Base-by-base conservation (phyloP, 352 stramenopile genomes). In the Pythium chondricola region DNA sequence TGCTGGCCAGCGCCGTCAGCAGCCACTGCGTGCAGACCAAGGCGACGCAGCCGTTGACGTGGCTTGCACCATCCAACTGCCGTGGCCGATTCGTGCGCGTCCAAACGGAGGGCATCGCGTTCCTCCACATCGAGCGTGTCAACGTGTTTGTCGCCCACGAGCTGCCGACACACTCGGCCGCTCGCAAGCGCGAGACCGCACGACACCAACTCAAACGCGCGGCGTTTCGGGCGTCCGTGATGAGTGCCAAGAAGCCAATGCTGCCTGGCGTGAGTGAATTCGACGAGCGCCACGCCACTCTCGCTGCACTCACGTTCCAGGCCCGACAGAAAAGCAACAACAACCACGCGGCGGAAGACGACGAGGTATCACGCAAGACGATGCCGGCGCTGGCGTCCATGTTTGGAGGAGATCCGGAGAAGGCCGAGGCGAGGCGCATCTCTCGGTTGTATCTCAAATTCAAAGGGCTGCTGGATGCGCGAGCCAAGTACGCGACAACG, bases 381-480 rank as follows among this genome's bases (percentile, higher is more conserved):
- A 33, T 13, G 13, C 8, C 7, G 7, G 29, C 29, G 29, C 8
- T 8, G n/a, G 21, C n/a, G 17, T 25, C 2, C 38, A 44, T 24
- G 38, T 27, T 45, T 5, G 56, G 55, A 32, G 29, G 8, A 8
- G 63, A 85, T 22, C 61, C 73, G 0, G 62, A 83, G 38, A 58
- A 69, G 37, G 64, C 73, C 0, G 73, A 88, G 26, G 83, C 72
- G 59, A 66, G 63, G 25, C 66, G 71, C 0, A 52, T 85, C 13
- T 85, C 76, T n/a, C 72, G 64, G n/a, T 37, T 88, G 4, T 85
- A 85, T 51, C 37, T 60, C 14, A 70, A 72, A 18, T 88, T 88
- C 43, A 81, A 77, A 29, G 63, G 45, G 21, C 52, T 88, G 20
- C 48, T 88, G 4, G 76, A 88, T 8, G 67, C 74, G 6, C 30